Percentiles rank a stretch among this genome's conserved stretches.
Evolutionary conservation across 176 grass and related monocot genomes (phyloP).

Genomic region (Leersia perrieri): DNA sequence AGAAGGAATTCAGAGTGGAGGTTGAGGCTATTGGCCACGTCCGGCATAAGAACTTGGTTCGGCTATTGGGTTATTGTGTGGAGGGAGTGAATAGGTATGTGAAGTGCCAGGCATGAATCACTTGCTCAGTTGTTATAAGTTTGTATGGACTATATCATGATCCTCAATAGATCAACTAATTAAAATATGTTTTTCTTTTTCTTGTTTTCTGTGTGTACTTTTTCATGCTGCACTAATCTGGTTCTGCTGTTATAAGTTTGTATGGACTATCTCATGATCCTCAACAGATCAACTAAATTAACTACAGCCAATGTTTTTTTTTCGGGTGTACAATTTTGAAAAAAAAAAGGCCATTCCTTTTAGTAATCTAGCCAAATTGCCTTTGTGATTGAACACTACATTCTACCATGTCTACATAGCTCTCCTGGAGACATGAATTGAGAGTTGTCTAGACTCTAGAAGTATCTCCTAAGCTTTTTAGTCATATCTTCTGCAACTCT

Average conservation of each 20-base stretch:
- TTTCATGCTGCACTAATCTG: not conserved
- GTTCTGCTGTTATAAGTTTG: not conserved
- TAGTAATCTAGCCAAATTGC: not conserved
- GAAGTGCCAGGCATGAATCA: not conserved
- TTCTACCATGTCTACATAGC: not conserved
- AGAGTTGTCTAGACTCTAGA: not conserved
- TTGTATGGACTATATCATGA: not conserved
- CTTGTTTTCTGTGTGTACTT: not conserved
- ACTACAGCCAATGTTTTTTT: not conserved
- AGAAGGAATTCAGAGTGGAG: constrained; percentile 99
- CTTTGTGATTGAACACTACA: not conserved
- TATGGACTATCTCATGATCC: not conserved
- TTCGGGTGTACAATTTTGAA: not conserved
- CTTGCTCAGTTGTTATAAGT: constrained; percentile 1
- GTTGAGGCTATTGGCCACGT: constrained; percentile 99
- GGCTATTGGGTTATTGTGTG: constrained; percentile 90
- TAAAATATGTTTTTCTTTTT: no score
- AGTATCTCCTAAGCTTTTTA: not conserved
- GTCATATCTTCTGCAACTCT: not conserved
- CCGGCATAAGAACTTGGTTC: constrained; percentile 92
- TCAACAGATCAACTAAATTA: not conserved
- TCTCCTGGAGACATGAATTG: not conserved
- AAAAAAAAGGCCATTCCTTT: not conserved
- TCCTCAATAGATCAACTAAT: not conserved
- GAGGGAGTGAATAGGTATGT: constrained; percentile 94